phyloP scores from a whole-genome alignment of 495 filamentous ascomycete genomes.

The Tuber umbilicatum region DNA sequence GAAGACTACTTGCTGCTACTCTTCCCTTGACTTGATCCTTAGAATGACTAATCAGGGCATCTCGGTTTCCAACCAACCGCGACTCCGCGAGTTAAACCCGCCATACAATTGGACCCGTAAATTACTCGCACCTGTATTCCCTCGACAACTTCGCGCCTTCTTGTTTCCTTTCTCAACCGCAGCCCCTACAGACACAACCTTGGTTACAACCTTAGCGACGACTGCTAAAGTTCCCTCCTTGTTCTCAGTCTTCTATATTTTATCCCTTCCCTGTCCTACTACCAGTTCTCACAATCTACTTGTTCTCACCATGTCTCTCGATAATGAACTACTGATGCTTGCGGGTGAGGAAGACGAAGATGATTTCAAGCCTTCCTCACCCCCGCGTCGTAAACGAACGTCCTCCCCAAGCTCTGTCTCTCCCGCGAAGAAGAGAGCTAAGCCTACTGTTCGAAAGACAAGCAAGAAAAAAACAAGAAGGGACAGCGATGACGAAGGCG shows the following conservation, averaged over 20 bases:
- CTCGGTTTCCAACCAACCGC: neutral
- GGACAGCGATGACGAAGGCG: constrained; percentile 25
- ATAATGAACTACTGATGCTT: constrained; percentile 80
- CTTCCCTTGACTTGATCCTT: neutral
- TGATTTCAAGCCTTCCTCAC: constrained; percentile 43
- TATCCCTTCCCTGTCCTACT: neutral
- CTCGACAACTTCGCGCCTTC: constrained; percentile 4
- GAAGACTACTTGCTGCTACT: neutral
- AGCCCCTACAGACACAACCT: neutral
- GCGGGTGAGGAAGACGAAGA: constrained; percentile 64
- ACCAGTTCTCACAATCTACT: neutral
- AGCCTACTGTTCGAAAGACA: constrained; percentile 19
- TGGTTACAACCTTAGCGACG: neutral
- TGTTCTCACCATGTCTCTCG: constrained; percentile 58
- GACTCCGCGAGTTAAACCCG: neutral
- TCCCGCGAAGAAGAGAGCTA: constrained; percentile 31
- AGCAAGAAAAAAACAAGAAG: constrained; percentile 26
- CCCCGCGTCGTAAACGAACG: constrained; percentile 33
- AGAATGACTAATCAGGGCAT: neutral
- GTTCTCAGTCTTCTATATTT: neutral
- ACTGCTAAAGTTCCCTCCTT: neutral
- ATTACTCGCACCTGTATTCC: neutral
- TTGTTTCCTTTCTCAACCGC: neutral
- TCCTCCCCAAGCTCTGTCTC: constrained; percentile 24
- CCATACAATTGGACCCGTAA: neutral